phyloP scores from a whole-genome alignment of 1,284 basidiomycete species.

The Sparassis latifolia region DNA sequence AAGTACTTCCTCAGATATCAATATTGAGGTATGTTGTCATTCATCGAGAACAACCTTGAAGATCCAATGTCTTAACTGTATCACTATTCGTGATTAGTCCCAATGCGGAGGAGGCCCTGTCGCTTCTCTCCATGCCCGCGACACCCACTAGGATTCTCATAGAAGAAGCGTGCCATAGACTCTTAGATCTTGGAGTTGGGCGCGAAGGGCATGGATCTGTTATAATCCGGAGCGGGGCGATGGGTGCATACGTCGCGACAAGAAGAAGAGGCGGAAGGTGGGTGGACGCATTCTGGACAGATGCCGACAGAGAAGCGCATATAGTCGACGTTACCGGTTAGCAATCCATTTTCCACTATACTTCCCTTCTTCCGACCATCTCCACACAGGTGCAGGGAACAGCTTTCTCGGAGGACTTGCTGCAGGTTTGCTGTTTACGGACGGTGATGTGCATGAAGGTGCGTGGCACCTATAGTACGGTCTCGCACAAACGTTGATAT shows the following conservation, averaged over 20 bases:
- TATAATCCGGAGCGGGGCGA: slow-evolving; percentile 70
- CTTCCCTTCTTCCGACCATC: neutral
- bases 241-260: slow-evolving; percentile 67
- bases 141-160: slow-evolving; percentile 44
- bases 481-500: slow-evolving; percentile 2
- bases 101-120: slow-evolving; percentile 71
- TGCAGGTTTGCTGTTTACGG: slow-evolving; percentile 58
- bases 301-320: slow-evolving; percentile 32
- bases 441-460: slow-evolving; percentile 65
- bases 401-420: slow-evolving; percentile 80
- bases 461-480: slow-evolving; percentile 11
- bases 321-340: slow-evolving; percentile 82
- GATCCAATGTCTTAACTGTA: no score
- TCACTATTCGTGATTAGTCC: slow-evolving; percentile 39
- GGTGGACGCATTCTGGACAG: slow-evolving; percentile 73
- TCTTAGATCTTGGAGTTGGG: slow-evolving; percentile 56
- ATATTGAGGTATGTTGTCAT: slow-evolving; percentile 53
- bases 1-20: slow-evolving; percentile 53
- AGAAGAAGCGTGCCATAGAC: slow-evolving; percentile 53
- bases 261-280: slow-evolving; percentile 44
- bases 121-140: slow-evolving; percentile 48
- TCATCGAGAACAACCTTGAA: neutral
- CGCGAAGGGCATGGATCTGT: slow-evolving; percentile 44
- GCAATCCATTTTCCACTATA: slow-evolving; percentile 8
- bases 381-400: slow-evolving; percentile 71